These are phyloP conservation scores for Globisporangium splendens DNA, from an alignment of 352 stramenopile genomes.

Conservation along the genomic window DNA sequence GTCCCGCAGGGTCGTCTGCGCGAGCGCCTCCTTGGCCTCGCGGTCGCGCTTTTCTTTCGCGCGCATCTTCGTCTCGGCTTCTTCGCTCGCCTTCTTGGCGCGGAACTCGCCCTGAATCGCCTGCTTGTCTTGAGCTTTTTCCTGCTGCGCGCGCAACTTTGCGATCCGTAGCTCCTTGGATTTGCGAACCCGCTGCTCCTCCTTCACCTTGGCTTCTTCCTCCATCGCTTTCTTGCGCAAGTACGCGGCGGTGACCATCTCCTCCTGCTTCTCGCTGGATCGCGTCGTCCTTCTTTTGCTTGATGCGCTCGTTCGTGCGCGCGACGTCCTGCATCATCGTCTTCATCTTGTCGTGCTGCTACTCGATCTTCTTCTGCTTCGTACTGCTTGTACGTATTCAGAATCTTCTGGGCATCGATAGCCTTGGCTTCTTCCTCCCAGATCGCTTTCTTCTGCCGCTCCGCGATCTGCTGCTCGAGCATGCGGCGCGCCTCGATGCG, in stretches of 20 bases:
- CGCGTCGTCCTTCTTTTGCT: constrained; percentile 58
- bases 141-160: constrained; percentile 74
- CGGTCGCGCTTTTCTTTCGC: constrained; percentile 49
- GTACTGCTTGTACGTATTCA: constrained; percentile 81
- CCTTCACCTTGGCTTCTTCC: constrained; percentile 64
- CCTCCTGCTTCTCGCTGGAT: constrained; percentile 53
- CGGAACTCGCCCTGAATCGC: constrained; percentile 63
- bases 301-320: constrained; percentile 65
- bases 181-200: constrained; percentile 60
- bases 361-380: constrained; percentile 53
- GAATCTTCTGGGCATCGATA: constrained; percentile 73
- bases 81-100: constrained; percentile 71
- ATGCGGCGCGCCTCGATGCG: constrained; percentile 58
- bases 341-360: constrained; percentile 40
- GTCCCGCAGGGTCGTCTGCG: constrained; percentile 49
- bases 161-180: constrained; percentile 65
- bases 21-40: constrained; percentile 33
- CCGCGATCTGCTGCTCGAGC: constrained; percentile 68
- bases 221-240: constrained; percentile 67
- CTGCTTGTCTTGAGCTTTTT: constrained; percentile 80
- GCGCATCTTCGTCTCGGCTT: constrained; percentile 50
- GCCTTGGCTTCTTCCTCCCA: constrained; percentile 77
- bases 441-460: constrained; percentile 62
- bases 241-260: constrained; percentile 59
- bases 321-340: constrained; percentile 44